A percentile compares a stretch with the other conserved stretches of the same genome.
These are phyloP conservation scores for Hanseniaspora nectarophila DNA, from an alignment of 805 yeast species.

Conservation along the genomic window DNA sequence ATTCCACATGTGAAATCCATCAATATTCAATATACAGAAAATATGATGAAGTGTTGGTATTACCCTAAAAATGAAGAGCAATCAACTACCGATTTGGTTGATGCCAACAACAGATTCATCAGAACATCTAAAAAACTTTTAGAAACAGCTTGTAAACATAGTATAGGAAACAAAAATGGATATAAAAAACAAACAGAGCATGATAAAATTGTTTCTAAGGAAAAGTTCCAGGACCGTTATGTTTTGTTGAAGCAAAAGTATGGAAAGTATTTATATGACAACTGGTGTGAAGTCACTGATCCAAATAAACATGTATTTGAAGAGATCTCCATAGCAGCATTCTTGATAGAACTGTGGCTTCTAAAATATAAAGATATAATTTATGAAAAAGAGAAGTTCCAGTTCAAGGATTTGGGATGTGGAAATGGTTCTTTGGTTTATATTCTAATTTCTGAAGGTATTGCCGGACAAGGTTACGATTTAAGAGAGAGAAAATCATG, in stretches of 20 bases:
- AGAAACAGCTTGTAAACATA: slow-evolving; percentile 72
- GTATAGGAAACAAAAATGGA: slow-evolving; percentile 71
- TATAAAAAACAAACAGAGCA: slow-evolving; percentile 81
- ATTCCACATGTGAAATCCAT: slow-evolving; percentile 77
- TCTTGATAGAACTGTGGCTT: slow-evolving; percentile 75
- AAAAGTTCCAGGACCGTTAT: slow-evolving; percentile 71
- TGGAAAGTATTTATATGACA: slow-evolving; percentile 58
- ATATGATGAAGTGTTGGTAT: slow-evolving; percentile 58
- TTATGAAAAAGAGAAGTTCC: slow-evolving; percentile 31
- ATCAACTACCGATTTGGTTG: slow-evolving; percentile 19
- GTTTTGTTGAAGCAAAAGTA: slow-evolving; percentile 70
- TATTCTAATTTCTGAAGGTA: slow-evolving; percentile 67
- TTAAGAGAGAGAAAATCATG: slow-evolving; percentile 84
- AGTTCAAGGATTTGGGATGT: slow-evolving; percentile 85
- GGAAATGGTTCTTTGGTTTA: slow-evolving; percentile 84
- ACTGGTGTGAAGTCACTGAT: slow-evolving; percentile 90
- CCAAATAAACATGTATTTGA: slow-evolving; percentile 94
- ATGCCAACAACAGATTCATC: slow-evolving; percentile 47
- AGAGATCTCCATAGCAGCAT: slow-evolving; percentile 91
- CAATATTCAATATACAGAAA: slow-evolving; percentile 46
- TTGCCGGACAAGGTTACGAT: slow-evolving; percentile 72
- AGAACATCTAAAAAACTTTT: slow-evolving; percentile 73
- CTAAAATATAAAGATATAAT: slow-evolving; percentile 20
- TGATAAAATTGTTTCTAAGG: slow-evolving; percentile 73
- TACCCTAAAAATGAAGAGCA: slow-evolving; percentile 40